Evolutionary conservation across 371 early-diverging fungal species (phyloP).

Genomic region (Chytridium lagenaria): DNA sequence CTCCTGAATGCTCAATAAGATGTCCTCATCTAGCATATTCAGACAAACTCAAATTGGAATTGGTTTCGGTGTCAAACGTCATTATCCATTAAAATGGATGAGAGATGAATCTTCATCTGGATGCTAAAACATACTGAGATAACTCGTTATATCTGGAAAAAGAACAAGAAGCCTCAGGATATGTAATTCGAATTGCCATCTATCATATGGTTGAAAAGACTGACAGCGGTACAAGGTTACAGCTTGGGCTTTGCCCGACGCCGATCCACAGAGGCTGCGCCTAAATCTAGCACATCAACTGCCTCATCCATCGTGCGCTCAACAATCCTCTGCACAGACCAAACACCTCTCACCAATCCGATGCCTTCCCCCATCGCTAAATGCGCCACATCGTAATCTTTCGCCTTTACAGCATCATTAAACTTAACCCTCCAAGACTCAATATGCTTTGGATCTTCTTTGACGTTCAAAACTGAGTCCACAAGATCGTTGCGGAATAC

Average conservation of each 20-base stretch:
- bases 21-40: not conserved
- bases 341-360: constrained; percentile 22
- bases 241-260: not conserved
- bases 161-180: too few relatives aligned
- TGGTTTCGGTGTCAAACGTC: too few relatives aligned
- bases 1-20: constrained; percentile 5
- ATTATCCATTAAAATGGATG: too few relatives aligned
- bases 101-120: too few relatives aligned
- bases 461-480: not conserved
- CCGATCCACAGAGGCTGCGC: not conserved
- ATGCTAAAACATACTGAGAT: too few relatives aligned
- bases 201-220: too few relatives aligned
- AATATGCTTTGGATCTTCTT: not conserved
- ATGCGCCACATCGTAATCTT: constrained; percentile 13
- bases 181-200: too few relatives aligned
- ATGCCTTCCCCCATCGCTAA: constrained; percentile 25
- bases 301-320: constrained; percentile 17
- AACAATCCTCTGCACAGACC: constrained; percentile 18
- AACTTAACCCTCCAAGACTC: constrained; percentile 8
- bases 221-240: too few relatives aligned
- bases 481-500: constrained; percentile 14
- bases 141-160: too few relatives aligned
- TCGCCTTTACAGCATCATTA: not conserved
- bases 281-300: not conserved
- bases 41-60: not conserved